phyloP scores from a whole-genome alignment of 768 basidiomycete genomes.

The Calocera viscosa region DNA sequence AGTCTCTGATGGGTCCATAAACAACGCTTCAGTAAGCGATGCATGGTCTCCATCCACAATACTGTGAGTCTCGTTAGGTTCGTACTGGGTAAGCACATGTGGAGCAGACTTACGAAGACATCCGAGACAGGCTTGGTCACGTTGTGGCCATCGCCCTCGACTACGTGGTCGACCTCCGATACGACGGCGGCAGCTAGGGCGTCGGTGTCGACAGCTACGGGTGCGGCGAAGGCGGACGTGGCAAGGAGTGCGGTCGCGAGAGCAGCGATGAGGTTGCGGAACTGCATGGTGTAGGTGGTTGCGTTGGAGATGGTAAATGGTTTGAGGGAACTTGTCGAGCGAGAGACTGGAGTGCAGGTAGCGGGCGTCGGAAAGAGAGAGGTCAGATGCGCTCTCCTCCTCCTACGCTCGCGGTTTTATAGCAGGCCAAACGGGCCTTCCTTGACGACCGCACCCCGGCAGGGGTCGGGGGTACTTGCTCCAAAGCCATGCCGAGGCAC shows the following conservation, averaged over 20 bases:
- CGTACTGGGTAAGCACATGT: neutral
- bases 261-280: neutral
- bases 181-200: neutral
- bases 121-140: neutral
- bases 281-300: neutral
- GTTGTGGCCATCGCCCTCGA: too few relatives aligned
- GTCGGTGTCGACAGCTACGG: neutral
- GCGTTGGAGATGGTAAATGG: neutral
- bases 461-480: too few relatives aligned
- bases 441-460: too few relatives aligned
- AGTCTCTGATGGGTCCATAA: neutral
- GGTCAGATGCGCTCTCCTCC: too few relatives aligned
- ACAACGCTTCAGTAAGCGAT: neutral
- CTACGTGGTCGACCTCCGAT: neutral
- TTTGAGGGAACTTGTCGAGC: neutral
- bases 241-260: neutral
- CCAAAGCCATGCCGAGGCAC: too few relatives aligned
- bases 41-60: slow-evolving; percentile 1
- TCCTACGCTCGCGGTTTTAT: too few relatives aligned
- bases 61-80: neutral
- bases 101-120: neutral
- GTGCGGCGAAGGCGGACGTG: neutral
- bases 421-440: too few relatives aligned
- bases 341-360: too few relatives aligned
- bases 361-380: too few relatives aligned